Base-by-base conservation (phyloP, 768 basidiomycete species). In the Trametes villosa region DNA sequence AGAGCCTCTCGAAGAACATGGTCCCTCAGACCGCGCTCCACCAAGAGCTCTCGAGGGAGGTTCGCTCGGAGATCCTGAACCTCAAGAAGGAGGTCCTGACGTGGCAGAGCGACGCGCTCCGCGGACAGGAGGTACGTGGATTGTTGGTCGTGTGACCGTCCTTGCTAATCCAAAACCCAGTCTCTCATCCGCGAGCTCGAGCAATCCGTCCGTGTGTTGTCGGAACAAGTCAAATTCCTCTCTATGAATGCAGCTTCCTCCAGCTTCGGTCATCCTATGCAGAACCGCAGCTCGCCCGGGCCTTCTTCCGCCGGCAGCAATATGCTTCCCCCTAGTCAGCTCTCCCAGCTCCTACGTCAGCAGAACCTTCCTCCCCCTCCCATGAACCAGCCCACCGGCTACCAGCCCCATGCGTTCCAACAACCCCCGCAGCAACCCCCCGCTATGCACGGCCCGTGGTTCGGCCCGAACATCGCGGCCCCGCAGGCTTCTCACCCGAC, bases 141-240 rank as follows among this genome's bases (percentile, higher is more conserved):
- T 24, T 47, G 13, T 38, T 26, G 13, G 22, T 50, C 26, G 34
- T 54, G 41, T 22, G 38, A 49, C 13, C 8, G 20, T 26, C 15
- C 18, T 7, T 48, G 60, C 51, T 58, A 33, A 46, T 60, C 24
- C 66, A 15, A 44, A 24, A 38, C 42, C 66, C 59, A 93, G 92
- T 78, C 84, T 29, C 77, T 88, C 26, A 89, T 94, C 57, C 83
- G 91, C 61, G 91, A 94, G 41, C 81, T 94, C 57, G 92, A 94
- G 73, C 88, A 87, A 66, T 86, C 85, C 7, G 87, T 94, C 55
- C 81, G 91, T 53, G 67, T 83, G 24, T 77, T 94, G 56, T 82
- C 88, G 30, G 92, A 94, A 50, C 92, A 94, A 70, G 85, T 94
- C 68, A 93, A 92, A 71, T 91, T 86, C 76, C 74, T 92, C 61